phyloP scores from a whole-genome alignment of 305 asterid species.

The Ilex paraguariensis region DNA sequence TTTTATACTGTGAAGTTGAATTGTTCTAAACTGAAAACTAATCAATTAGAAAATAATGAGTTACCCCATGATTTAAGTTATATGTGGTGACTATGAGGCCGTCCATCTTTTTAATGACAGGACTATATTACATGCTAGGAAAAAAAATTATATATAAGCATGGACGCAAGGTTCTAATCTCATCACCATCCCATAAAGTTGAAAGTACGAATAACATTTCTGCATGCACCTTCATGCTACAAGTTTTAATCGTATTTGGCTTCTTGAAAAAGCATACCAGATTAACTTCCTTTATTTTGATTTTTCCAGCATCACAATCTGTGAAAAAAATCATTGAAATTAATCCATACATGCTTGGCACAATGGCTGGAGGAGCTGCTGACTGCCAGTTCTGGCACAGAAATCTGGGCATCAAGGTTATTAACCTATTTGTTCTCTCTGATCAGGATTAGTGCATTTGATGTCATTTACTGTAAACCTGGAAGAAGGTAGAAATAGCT shows the following conservation, averaged over 20 bases:
- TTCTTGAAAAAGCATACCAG: background rate
- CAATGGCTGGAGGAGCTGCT: conserved; percentile 95
- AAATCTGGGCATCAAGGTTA: conserved; percentile 76
- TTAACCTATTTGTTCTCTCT: background rate
- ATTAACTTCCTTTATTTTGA: background rate
- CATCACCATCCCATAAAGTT: background rate
- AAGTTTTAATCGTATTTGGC: background rate
- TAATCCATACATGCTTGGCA: conserved; percentile 92
- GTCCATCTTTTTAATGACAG: too few relatives aligned
- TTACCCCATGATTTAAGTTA: too few relatives aligned
- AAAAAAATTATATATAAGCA: too few relatives aligned
- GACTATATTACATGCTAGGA: too few relatives aligned
- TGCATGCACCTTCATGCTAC: background rate
- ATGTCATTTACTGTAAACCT: too few relatives aligned
- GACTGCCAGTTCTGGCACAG: conserved; percentile 96
- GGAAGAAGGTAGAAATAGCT: too few relatives aligned
- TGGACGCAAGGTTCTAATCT: background rate
- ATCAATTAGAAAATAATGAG: too few relatives aligned
- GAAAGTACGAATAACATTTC: too few relatives aligned
- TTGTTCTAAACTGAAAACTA: too few relatives aligned
- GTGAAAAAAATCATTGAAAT: conserved; percentile 94
- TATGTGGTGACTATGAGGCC: too few relatives aligned
- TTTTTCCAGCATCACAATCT: conserved; percentile 74
- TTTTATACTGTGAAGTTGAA: too few relatives aligned
- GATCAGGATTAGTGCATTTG: too few relatives aligned